Base-by-base conservation (phyloP, 1,284 basidiomycete species). In the Fomitiporia mediterranea region DNA sequence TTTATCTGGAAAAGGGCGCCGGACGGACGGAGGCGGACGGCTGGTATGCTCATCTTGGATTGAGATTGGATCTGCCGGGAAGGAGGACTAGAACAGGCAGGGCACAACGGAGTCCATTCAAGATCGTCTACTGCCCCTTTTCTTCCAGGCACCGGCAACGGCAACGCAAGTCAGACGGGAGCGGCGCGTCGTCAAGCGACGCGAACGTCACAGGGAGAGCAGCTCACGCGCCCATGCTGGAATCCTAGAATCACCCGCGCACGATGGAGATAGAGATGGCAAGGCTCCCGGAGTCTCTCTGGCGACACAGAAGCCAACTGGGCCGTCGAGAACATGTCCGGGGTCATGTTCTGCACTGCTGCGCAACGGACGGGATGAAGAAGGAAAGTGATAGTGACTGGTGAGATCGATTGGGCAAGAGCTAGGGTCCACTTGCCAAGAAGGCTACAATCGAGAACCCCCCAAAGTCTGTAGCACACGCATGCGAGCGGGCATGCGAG, bases 81-180 rank as follows among this genome's bases (percentile, higher is more conserved):
- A 11, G 21, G 23, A 23, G 13, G 13, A 21, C 51, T 21, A 34
- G 51, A 25, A 42, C 51, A n/a, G 50, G 27, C 15, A 51, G 38
- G 30, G 17, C 32, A 23, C 11, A 17, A 11, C 4, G 15, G 32
- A 17, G 27, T 53, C 51, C 39, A 15, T 43, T 43, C 40, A 21
- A 17, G 23, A 43, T 43, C 39, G 27, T 43, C 28, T 53, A 11
- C 44, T 35, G 23, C 35, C 44, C 49, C 50, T 42, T 50, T 56
- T 56, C 47, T 38, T 44, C 48, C 55, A 56, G 55, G 55, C 55
- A 56, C 55, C 39, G 43, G 43, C 43, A 47, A 44, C 53, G 38
- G 43, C 17, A 37, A 38, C 19, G 43, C 11, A 27, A 23, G 30
- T 28, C 23, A 43, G 38, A 30, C 43, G 43, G 21, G 38, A 40